phyloP scores from a whole-genome alignment of 2,329 filamentous ascomycete species.

The Penicillium sp. region DNA sequence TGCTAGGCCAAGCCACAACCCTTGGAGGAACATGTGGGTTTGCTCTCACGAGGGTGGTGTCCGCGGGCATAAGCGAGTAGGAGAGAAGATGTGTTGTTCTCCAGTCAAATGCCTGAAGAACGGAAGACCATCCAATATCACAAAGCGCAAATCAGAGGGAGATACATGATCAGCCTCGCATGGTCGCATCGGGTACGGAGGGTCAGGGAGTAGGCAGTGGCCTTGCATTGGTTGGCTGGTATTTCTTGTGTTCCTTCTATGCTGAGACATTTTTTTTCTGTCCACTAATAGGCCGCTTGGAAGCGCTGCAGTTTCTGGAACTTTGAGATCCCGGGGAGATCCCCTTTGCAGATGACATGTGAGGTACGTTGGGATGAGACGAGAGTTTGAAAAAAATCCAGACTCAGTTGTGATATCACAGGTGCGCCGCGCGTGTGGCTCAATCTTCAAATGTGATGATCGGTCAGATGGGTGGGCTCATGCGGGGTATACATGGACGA shows the following conservation, averaged over 20 bases:
- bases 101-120: conserved; percentile 3
- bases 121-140: background rate
- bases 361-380: background rate
- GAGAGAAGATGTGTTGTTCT: background rate
- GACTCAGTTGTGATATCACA: conserved; percentile 3
- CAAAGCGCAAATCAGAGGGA: background rate
- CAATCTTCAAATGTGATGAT: conserved; percentile 2
- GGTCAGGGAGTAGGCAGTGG: conserved; percentile 7
- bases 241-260: background rate
- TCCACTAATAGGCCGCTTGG: conserved; percentile 12
- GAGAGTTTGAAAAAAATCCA: background rate
- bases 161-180: conserved; percentile 19
- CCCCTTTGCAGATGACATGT: conserved; percentile 15
- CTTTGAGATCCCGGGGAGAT: conserved; percentile 15
- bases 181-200: conserved; percentile 14
- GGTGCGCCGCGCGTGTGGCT: background rate
- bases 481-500: conserved; percentile 6
- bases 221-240: conserved; percentile 9
- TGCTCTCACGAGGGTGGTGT: conserved; percentile 3
- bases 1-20: background rate
- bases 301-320: conserved; percentile 12
- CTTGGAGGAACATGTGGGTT: conserved; percentile 2
- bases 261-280: background rate
- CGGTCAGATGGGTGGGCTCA: conserved; percentile 1
- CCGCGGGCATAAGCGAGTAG: background rate